Evolutionary conservation across 2,329 filamentous ascomycete genomes (phyloP).

Genomic region (Metarhizium humberi): DNA sequence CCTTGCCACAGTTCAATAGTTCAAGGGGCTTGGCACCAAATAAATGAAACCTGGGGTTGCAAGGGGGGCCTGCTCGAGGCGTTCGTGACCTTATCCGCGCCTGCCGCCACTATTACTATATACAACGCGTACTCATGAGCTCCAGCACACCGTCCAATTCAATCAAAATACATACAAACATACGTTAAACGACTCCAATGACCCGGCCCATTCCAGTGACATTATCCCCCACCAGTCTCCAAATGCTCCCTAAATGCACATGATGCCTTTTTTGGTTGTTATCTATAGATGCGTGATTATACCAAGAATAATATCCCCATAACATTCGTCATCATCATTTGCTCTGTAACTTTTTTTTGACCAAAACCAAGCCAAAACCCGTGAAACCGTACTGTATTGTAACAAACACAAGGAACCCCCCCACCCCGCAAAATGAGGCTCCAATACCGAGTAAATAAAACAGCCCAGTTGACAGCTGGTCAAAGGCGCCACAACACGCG

Average conservation of each 20-base stretch:
- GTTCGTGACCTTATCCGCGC: background rate
- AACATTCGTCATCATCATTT: background rate
- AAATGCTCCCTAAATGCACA: background rate
- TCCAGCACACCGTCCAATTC: background rate
- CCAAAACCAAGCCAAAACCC: background rate
- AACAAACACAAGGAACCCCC: background rate
- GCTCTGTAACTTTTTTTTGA: background rate
- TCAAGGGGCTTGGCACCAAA: no score
- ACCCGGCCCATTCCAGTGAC: background rate
- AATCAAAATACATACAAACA: background rate
- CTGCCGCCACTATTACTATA: background rate
- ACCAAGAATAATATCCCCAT: background rate
- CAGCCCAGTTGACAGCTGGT: background rate
- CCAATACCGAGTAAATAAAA: background rate
- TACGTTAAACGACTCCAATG: background rate
- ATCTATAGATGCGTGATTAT: background rate
- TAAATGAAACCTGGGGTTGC: background rate
- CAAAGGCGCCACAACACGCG: background rate
- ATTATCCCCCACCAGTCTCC: background rate
- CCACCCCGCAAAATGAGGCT: no score
- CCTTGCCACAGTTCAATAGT: no score
- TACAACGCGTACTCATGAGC: background rate
- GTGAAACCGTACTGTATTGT: background rate
- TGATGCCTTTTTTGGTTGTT: background rate
- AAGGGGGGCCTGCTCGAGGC: background rate